A percentile compares a stretch with the other conserved stretches of the same genome.
Evolutionary conservation across 139 green algal species (phyloP).

Genomic region (Chlamydomonas schloesseri): DNA sequence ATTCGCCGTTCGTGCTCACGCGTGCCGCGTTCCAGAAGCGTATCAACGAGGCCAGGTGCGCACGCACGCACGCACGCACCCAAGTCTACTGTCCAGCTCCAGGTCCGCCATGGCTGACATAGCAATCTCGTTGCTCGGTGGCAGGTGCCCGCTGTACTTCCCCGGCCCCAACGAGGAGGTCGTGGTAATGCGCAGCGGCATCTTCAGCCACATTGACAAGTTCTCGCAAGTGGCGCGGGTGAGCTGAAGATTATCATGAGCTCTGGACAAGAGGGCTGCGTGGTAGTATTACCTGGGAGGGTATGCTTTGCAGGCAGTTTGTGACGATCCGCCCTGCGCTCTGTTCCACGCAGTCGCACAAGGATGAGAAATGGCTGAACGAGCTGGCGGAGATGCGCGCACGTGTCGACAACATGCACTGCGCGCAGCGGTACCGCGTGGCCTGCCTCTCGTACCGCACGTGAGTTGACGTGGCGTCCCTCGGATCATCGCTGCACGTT

Average conservation of each 20-base stretch:
- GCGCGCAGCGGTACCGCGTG: constrained; percentile 60
- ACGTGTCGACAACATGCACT: constrained; percentile 22
- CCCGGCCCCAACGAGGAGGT: constrained; percentile 62
- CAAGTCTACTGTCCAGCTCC: not conserved
- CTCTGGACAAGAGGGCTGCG: too few species aligned
- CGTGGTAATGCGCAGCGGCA: constrained; percentile 72
- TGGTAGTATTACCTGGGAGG: too few species aligned
- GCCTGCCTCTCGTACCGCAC: constrained; percentile 55
- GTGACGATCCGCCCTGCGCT: not conserved
- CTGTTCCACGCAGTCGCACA: not conserved
- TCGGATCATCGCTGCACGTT: too few species aligned
- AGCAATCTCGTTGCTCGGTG: not conserved
- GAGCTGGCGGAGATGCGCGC: constrained; percentile 34
- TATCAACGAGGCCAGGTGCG: constrained; percentile 25
- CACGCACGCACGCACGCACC: too few species aligned
- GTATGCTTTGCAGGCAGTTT: too few species aligned
- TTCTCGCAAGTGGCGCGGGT: constrained; percentile 45
- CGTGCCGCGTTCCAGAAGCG: constrained; percentile 66
- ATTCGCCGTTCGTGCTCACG: constrained; percentile 54
- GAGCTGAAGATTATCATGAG: too few species aligned
- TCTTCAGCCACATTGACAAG: constrained; percentile 77
- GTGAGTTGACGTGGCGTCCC: not conserved
- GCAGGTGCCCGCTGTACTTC: constrained; percentile 80
- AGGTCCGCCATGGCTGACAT: not conserved
- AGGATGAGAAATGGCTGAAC: not conserved